Evolutionary conservation across 306 rosid genomes (phyloP).

Genomic region (Fagus sylvatica): DNA sequence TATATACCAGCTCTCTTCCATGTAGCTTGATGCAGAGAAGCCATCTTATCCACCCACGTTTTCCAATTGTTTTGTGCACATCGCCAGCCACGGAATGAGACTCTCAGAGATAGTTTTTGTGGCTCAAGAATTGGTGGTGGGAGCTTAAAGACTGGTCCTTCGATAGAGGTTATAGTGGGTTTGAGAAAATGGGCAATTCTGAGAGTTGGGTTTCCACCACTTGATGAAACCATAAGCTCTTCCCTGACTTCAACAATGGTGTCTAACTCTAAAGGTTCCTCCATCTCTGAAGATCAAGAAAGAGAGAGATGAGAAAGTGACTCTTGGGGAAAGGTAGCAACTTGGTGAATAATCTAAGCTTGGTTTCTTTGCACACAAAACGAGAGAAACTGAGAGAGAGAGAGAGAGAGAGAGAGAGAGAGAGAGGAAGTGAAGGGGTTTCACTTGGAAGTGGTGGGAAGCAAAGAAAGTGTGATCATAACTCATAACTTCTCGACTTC

Average conservation of each 20-base stretch:
- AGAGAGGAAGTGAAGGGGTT: too few relatives aligned
- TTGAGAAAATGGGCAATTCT: slow-evolving; percentile 47
- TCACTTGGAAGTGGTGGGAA: too few relatives aligned
- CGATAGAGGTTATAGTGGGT: slow-evolving; percentile 40
- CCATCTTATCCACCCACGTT: slow-evolving; percentile 37
- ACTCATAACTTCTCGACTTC: too few relatives aligned
- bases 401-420: too few relatives aligned
- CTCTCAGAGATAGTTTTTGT: slow-evolving; percentile 14
- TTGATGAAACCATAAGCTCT: slow-evolving; percentile 51
- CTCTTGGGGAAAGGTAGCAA: not conserved
- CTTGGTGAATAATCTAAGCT: too few relatives aligned
- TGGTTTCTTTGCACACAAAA: too few relatives aligned
- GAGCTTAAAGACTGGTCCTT: slow-evolving; percentile 2
- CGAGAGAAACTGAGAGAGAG: too few relatives aligned
- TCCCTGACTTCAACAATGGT: slow-evolving; percentile 35
- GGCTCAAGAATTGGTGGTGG: slow-evolving; percentile 4
- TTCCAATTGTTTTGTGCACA: slow-evolving; percentile 5
- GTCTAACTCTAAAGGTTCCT: slow-evolving; percentile 10
- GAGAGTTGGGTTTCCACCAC: slow-evolving; percentile 34
- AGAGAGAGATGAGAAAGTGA: too few relatives aligned
- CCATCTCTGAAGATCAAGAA: not conserved
- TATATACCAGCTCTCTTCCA: slow-evolving; percentile 49
- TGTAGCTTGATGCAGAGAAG: slow-evolving; percentile 15
- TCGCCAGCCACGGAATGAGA: slow-evolving; percentile 35
- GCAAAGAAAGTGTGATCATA: too few relatives aligned